Percentiles rank a stretch among this genome's conserved stretches.
phyloP scores from a whole-genome alignment of 106 monocot species.

The Cymbidium sinense region DNA sequence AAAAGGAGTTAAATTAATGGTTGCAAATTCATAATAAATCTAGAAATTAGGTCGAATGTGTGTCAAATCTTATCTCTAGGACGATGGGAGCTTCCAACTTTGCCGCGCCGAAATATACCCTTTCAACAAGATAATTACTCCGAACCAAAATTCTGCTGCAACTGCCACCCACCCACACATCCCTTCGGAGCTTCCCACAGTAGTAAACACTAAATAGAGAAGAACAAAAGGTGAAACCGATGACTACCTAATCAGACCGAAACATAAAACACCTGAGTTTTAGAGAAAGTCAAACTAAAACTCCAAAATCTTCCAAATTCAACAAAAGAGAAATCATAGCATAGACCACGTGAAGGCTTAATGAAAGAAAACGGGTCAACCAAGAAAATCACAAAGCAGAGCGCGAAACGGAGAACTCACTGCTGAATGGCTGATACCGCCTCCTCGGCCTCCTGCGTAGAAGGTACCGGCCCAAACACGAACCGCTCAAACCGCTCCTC shows the following conservation, averaged over 20 bases:
- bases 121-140: too few species aligned
- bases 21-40: not conserved
- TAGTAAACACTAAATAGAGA: too few species aligned
- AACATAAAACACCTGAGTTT: too few species aligned
- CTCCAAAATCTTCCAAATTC: not conserved
- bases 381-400: not conserved
- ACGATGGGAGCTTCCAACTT: too few species aligned
- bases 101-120: too few species aligned
- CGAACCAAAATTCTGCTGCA: too few species aligned
- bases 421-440: constrained; percentile 12
- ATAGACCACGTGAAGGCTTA: not conserved
- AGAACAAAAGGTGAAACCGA: too few species aligned
- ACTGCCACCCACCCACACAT: too few species aligned
- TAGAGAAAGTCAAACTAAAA: too few species aligned
- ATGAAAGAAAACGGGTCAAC: not conserved
- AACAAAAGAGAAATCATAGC: not conserved
- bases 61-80: too few species aligned
- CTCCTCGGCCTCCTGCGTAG: constrained; percentile 20
- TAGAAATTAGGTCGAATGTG: not conserved
- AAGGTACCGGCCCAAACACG: constrained; percentile 15
- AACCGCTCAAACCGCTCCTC: constrained; percentile 15
- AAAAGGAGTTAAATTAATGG: not conserved
- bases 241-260: too few species aligned
- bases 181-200: too few species aligned
- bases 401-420: constrained; percentile 1